A percentile compares a stretch with the other conserved stretches of the same genome.
phyloP scores from a whole-genome alignment of 2,329 filamentous ascomycete species.

The Cryphonectria naterciae region DNA sequence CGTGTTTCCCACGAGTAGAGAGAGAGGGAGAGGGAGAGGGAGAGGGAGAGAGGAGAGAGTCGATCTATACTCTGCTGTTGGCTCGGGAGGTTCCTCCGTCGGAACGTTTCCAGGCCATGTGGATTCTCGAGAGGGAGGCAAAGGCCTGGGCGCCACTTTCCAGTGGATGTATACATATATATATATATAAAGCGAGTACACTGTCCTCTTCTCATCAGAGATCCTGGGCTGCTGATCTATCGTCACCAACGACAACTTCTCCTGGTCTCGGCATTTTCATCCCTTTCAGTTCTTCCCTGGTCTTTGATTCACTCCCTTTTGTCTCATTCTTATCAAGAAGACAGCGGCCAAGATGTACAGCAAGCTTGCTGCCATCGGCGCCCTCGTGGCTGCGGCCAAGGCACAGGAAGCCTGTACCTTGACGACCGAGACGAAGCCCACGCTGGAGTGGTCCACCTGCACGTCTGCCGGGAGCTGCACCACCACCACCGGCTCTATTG shows the following conservation, averaged over 20 bases:
- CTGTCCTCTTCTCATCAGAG: background rate
- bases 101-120: background rate
- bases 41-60: background rate
- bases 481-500: slow-evolving; percentile 52
- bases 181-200: background rate
- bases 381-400: slow-evolving; percentile 17
- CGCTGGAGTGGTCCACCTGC: slow-evolving; percentile 58
- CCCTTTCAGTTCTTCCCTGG: background rate
- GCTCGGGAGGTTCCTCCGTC: slow-evolving; percentile 6
- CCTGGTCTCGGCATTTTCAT: background rate
- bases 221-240: background rate
- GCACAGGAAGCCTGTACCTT: slow-evolving; percentile 42
- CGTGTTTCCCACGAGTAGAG: slow-evolving; percentile 16
- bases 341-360: slow-evolving; percentile 10
- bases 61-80: background rate
- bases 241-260: background rate
- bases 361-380: slow-evolving; percentile 17
- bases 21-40: background rate
- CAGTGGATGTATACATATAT: no score
- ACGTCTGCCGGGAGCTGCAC: slow-evolving; percentile 53
- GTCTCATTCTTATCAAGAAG: background rate
- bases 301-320: background rate
- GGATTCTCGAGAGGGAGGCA: background rate
- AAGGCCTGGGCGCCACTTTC: background rate
- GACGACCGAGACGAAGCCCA: slow-evolving; percentile 55